Conservation (phyloP, 176 grass and related monocot genomes). For the Oryza nivara region DNA sequence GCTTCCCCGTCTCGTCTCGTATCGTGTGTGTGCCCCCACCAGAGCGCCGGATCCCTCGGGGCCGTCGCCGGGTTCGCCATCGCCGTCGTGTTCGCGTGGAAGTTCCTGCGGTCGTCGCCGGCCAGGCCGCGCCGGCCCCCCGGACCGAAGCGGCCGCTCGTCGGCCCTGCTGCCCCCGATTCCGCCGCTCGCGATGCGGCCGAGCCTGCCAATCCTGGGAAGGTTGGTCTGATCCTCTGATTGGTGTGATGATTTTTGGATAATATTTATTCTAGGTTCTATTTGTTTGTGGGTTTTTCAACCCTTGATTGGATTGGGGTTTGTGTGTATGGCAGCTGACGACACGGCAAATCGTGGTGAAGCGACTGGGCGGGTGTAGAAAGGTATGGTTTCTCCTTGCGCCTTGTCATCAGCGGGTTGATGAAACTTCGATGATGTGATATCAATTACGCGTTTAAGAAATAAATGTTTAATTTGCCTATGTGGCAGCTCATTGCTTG, state of each 20-base stretch:
- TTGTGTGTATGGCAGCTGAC: constrained; percentile 47
- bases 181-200: background rate
- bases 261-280: background rate
- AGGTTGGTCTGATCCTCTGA: constrained; percentile 22
- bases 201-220: background rate
- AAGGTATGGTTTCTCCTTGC: constrained; percentile 49
- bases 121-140: constrained; percentile 36
- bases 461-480: background rate
- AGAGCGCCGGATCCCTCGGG: constrained; percentile 76
- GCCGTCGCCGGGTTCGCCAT: constrained; percentile 95
- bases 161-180: constrained; percentile 12
- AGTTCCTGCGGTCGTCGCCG: constrained; percentile 58
- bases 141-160: constrained; percentile 59
- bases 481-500: background rate
- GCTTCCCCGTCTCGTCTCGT: background rate
- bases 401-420: background rate
- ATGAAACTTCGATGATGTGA: background rate
- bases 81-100: constrained; percentile 93
- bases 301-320: background rate
- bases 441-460: background rate
- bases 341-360: constrained; percentile 63
- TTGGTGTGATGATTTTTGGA: background rate
- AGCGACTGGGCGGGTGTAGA: constrained; percentile 65
- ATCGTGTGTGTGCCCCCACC: constrained; percentile 19
- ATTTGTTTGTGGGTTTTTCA: background rate